Conservation (phyloP, 192 early-diverging fungal genomes). For the Backusella westeae region DNA sequence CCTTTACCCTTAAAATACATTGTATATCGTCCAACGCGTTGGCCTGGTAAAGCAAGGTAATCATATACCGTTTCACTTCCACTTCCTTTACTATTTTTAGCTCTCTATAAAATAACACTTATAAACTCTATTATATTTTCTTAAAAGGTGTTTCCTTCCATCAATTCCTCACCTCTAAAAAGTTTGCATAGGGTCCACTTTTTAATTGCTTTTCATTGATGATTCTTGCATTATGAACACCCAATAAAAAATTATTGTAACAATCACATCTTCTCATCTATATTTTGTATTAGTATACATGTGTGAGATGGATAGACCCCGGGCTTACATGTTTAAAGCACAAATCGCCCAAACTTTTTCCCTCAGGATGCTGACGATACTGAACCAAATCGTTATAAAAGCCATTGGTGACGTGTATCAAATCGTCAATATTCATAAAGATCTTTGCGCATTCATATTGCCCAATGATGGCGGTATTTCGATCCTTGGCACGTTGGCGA, state of each 20-base stretch:
- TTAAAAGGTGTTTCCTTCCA: neutral
- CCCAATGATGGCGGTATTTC: conserved; percentile 46
- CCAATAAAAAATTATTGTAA: conserved; percentile 60
- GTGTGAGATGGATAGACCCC: neutral
- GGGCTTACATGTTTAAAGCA: conserved; percentile 20
- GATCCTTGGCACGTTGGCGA: conserved; percentile 43
- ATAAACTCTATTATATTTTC: neutral
- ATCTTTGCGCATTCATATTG: conserved; percentile 55
- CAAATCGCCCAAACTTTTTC: conserved; percentile 39
- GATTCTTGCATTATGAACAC: conserved; percentile 25
- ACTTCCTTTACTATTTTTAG: conserved; percentile 49
- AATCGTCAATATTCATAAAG: conserved; percentile 61
- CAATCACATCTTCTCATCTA: conserved; percentile 57
- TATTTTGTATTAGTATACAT: neutral
- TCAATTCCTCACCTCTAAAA: conserved; percentile 10
- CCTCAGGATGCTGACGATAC: conserved; percentile 23
- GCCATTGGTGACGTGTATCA: conserved; percentile 49
- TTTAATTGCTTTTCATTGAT: conserved; percentile 29
- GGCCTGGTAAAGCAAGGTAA: conserved; percentile 30
- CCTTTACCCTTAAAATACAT: conserved; percentile 22
- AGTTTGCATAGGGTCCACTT: conserved; percentile 16
- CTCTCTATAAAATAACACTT: conserved; percentile 17
- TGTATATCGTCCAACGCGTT: conserved; percentile 31
- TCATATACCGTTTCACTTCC: conserved; percentile 47
- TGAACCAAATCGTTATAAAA: conserved; percentile 49